These are phyloP conservation scores for Fomitiporia mediterranea DNA, from an alignment of 1,284 basidiomycete species.

Conservation along the genomic window DNA sequence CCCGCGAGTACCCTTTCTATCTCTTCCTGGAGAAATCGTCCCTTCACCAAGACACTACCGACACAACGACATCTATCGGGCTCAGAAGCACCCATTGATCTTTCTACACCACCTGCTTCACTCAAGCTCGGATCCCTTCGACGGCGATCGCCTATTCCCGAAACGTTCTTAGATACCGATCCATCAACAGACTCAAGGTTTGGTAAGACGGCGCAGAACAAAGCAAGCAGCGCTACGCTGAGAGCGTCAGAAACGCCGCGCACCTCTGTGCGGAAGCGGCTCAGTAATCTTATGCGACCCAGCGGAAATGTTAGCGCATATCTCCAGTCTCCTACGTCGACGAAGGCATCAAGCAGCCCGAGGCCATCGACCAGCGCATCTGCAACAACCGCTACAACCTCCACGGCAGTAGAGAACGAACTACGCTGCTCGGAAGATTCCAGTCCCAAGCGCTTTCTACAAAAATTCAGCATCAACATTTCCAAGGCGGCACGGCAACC, in stretches of 20 bases:
- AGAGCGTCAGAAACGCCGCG: slow-evolving; percentile 9
- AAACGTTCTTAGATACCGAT: slow-evolving; percentile 10
- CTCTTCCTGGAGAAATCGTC: slow-evolving; percentile 16
- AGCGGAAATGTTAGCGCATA: neutral
- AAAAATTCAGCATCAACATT: slow-evolving; percentile 9
- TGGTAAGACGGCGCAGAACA: slow-evolving; percentile 7
- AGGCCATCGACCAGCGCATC: slow-evolving; percentile 17
- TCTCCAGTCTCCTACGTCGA: slow-evolving; percentile 3
- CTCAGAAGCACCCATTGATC: slow-evolving; percentile 9
- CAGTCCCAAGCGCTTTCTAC: slow-evolving; percentile 8
- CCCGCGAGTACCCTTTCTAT: slow-evolving; percentile 15
- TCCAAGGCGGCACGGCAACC: slow-evolving; percentile 6
- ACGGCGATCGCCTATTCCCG: slow-evolving; percentile 18
- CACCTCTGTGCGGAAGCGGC: slow-evolving; percentile 10
- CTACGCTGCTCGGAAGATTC: neutral
- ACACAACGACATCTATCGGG: neutral
- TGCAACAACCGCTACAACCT: slow-evolving; percentile 13
- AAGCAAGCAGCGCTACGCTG: slow-evolving; percentile 10
- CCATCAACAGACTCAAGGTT: neutral
- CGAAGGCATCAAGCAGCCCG: slow-evolving; percentile 12
- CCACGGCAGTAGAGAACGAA: slow-evolving; percentile 18
- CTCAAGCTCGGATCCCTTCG: slow-evolving; percentile 4
- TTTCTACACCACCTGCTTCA: slow-evolving; percentile 9
- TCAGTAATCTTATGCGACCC: slow-evolving; percentile 12
- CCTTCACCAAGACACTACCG: slow-evolving; percentile 16